Percentiles rank a stretch among this genome's conserved stretches.
Evolutionary conservation across 371 early-diverging fungal genomes (phyloP).

Genomic region (Homolaphlyctis polyrhiza): DNA sequence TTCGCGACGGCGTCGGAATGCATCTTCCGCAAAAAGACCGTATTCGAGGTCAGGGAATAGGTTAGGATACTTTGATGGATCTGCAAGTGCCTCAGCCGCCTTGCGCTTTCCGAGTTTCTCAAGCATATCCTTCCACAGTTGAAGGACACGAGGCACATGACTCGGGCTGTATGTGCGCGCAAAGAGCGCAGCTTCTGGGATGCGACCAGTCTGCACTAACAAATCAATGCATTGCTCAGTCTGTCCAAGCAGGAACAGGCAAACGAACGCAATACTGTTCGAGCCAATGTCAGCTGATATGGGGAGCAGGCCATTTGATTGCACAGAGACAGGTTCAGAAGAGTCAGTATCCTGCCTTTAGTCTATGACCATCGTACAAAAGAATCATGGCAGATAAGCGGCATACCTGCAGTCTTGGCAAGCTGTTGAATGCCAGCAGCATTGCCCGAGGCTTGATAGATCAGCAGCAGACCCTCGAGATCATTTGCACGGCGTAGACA

Average conservation of each 20-base stretch:
- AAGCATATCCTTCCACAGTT: conserved; percentile 75
- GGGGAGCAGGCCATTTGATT: neutral
- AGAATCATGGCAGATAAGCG: neutral
- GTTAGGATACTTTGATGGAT: conserved; percentile 76
- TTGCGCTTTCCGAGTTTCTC: conserved; percentile 64
- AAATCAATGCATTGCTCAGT: conserved; percentile 75
- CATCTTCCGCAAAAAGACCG: conserved; percentile 48
- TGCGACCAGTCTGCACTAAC: conserved; percentile 75
- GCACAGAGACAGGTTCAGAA: neutral
- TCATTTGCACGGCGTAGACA: conserved; percentile 86
- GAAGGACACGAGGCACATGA: conserved; percentile 65
- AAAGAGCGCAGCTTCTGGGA: conserved; percentile 95
- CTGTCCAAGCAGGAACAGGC: conserved; percentile 68
- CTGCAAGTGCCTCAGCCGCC: conserved; percentile 83
- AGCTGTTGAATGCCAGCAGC: conserved; percentile 65
- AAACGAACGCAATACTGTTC: conserved; percentile 87
- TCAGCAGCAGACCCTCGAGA: conserved; percentile 76
- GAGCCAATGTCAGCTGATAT: conserved; percentile 63
- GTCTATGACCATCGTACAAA: neutral
- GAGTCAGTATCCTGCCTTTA: neutral
- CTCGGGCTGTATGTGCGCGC: conserved; percentile 86
- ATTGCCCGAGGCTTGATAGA: conserved; percentile 86
- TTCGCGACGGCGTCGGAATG: conserved; percentile 29
- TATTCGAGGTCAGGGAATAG: conserved; percentile 76
- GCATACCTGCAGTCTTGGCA: conserved; percentile 67